phyloP scores from a whole-genome alignment of 345 rosid genomes.

The Ceriops zippeliana region DNA sequence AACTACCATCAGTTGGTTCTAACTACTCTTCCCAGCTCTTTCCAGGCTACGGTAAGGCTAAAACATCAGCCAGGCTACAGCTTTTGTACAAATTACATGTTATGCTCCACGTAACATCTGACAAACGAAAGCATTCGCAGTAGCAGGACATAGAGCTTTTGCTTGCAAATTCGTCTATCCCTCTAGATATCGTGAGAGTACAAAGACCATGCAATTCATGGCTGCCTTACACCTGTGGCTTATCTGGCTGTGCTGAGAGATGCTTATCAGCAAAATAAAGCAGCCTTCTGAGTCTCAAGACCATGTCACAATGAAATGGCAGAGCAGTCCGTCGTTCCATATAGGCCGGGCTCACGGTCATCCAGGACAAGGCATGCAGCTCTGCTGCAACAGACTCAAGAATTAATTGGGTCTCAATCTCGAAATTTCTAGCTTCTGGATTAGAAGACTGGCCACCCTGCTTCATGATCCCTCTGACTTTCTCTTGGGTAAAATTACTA shows the following conservation, averaged over 20 bases:
- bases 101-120: constrained; percentile 27
- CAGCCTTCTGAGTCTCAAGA: constrained; percentile 84
- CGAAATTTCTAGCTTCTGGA: constrained; percentile 69
- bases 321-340: constrained; percentile 72
- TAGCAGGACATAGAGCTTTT: background rate
- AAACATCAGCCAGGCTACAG: constrained; percentile 6
- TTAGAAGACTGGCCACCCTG: constrained; percentile 51
- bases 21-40: constrained; percentile 26
- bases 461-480: constrained; percentile 47
- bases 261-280: constrained; percentile 91
- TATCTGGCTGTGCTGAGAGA: constrained; percentile 41
- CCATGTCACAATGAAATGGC: constrained; percentile 96
- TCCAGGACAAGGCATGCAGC: constrained; percentile 96
- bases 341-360: constrained; percentile 92
- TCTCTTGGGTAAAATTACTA: constrained; percentile 47
- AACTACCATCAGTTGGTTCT: constrained; percentile 16
- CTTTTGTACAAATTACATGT: constrained; percentile 18
- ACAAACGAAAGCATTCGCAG: background rate
- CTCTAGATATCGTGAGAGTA: background rate
- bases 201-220: background rate
- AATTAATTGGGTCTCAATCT: constrained; percentile 69
- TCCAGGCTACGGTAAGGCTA: constrained; percentile 5
- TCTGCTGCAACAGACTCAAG: constrained; percentile 84
- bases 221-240: constrained; percentile 22
- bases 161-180: background rate